Percentiles rank a stretch among this genome's conserved stretches.
These are phyloP conservation scores for Pyrenophora tritici-repentis DNA, from an alignment of 2,329 filamentous ascomycete genomes.

Conservation along the genomic window DNA sequence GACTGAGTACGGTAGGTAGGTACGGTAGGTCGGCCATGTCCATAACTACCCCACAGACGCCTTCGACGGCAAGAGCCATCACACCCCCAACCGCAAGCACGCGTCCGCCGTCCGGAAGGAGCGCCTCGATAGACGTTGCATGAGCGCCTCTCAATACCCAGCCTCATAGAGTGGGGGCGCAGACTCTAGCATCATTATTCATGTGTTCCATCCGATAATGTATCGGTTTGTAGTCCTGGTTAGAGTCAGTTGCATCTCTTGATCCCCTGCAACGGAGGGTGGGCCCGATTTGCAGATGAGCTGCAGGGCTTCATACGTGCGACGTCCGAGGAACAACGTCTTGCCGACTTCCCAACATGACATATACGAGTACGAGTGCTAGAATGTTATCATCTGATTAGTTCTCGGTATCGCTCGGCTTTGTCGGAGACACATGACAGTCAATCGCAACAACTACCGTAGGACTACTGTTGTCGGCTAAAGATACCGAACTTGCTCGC, in stretches of 20 bases:
- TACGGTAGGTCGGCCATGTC: not conserved
- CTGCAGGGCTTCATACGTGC: slow-evolving; percentile 9
- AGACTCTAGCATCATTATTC: slow-evolving; percentile 5
- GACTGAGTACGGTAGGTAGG: too few relatives aligned
- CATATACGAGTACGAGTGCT: too few relatives aligned
- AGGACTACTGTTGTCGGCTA: slow-evolving; percentile 10
- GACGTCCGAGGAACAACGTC: not conserved
- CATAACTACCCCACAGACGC: not conserved
- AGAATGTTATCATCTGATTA: too few relatives aligned
- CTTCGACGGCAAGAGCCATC: too few relatives aligned
- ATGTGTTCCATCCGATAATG: slow-evolving; percentile 6
- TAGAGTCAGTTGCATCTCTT: slow-evolving; percentile 8
- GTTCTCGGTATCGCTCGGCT: slow-evolving; percentile 9
- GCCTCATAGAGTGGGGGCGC: slow-evolving; percentile 16
- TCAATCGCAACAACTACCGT: slow-evolving; percentile 5
- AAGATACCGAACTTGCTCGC: not conserved
- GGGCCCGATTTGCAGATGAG: slow-evolving; percentile 15
- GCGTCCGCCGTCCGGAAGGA: too few relatives aligned
- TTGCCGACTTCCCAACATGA: not conserved
- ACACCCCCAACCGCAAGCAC: too few relatives aligned
- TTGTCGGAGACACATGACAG: slow-evolving; percentile 2
- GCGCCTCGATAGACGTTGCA: not conserved
- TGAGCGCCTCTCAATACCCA: slow-evolving; percentile 12
- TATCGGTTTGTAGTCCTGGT: slow-evolving; percentile 5
- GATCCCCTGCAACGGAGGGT: slow-evolving; percentile 13